These are phyloP conservation scores for Podaxis sp. DNA, from an alignment of 768 basidiomycete genomes.

Conservation along the genomic window DNA sequence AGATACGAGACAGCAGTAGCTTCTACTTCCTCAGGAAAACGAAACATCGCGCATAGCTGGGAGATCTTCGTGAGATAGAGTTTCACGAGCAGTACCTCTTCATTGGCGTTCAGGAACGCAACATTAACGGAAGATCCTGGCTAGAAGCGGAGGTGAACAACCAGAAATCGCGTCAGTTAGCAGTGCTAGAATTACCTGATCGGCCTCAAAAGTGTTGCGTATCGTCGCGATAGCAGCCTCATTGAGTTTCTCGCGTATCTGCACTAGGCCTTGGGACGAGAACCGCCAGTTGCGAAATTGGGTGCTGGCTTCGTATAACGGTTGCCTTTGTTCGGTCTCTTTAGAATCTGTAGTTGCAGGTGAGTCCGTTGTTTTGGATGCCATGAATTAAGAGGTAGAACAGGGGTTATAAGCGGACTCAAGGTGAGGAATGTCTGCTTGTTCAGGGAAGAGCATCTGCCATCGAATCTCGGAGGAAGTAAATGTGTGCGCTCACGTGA, in stretches of 20 bases:
- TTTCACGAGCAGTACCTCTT: slow-evolving; percentile 87
- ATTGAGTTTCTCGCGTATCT: slow-evolving; percentile 69
- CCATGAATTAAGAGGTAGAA: background rate
- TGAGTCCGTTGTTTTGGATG: background rate
- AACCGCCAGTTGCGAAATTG: slow-evolving; percentile 91
- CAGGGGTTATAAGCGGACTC: background rate
- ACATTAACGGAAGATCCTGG: slow-evolving; percentile 73
- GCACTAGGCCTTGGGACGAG: slow-evolving; percentile 62
- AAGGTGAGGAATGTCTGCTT: background rate
- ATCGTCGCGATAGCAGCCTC: slow-evolving; percentile 75
- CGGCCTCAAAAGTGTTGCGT: slow-evolving; percentile 71
- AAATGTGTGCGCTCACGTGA: background rate
- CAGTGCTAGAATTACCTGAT: slow-evolving; percentile 55
- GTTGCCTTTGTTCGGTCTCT: slow-evolving; percentile 7
- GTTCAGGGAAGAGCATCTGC: background rate
- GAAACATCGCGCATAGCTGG: slow-evolving; percentile 80
- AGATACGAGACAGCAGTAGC: slow-evolving; percentile 90
- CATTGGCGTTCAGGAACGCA: slow-evolving; percentile 74
- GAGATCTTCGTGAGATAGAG: slow-evolving; percentile 87
- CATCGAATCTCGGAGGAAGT: slow-evolving; percentile 5
- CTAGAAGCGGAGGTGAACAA: slow-evolving; percentile 34
- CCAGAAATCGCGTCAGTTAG: slow-evolving; percentile 6
- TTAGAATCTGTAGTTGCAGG: background rate
- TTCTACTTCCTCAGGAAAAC: slow-evolving; percentile 90
- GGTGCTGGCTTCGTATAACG: slow-evolving; percentile 72